Base-by-base conservation (phyloP, 352 stramenopile genomes). In the Phytophthora sansomeana region DNA sequence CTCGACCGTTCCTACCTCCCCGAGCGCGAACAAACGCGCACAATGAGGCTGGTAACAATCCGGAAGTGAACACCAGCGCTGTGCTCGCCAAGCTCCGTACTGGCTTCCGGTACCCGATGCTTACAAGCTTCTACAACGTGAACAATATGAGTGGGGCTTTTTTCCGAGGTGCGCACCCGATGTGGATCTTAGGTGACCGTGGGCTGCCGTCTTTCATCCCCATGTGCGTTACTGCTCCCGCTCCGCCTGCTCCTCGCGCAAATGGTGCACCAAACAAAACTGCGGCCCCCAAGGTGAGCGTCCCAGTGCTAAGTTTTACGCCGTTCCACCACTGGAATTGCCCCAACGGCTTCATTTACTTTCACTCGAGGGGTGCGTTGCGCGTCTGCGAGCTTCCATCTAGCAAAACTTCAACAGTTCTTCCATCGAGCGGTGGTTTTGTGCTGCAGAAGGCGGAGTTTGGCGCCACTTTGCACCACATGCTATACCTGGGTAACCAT, bases 281-380 rank as follows among this genome's bases (percentile, higher is more conserved):
- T 13, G 41, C 64, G 13, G 57, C 73, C n/a, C 81, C 75, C 0
- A 63, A 62, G 28, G 76, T 92, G 16, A 89, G 77, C 14, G 85
- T 96, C 1, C 88, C 88, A 1, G 87, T 96, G n/a, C 74, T 95
- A 46, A 92, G 86, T 62, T 95, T 93, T 55, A 95, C 88, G 29
- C 81, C 87, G 1, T 96, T 96, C 65, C 85, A 96, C 32, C 88
- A 96, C 51, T 93, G 85, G 85, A 95, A 96, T 56, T 96, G 87
- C 42, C 88, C 88, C 2, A 90, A 93, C 56, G 88, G 88, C 0
- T 96, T 96, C 59, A 93, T 95, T 49, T 96, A 95, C 62, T 96
- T 92, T 74, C 88, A 96, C 53, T 95, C 87, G 4, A 75, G 85
- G 10, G 88, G 88, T 21, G 78, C 77, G 1, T 73, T 96, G 14